Conservation (phyloP, 129 eudicot species). For the Flaveria robusta region DNA sequence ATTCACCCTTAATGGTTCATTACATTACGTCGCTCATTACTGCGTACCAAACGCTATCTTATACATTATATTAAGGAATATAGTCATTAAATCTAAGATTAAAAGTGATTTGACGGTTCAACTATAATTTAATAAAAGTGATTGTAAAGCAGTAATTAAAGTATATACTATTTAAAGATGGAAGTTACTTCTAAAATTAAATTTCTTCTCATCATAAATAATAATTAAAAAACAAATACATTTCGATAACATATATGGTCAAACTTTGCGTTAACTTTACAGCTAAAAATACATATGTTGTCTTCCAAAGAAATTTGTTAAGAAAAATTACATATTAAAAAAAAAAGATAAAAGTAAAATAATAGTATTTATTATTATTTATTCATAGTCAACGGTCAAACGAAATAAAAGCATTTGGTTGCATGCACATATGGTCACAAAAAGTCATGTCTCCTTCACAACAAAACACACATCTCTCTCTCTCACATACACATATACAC, state of each 20-base stretch:
- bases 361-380: not conserved
- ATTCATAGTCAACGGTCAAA: constrained; percentile 40
- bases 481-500: not conserved
- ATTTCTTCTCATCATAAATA: not conserved
- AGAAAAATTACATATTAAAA: not conserved
- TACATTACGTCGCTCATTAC: too few species aligned
- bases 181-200: too few species aligned
- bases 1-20: too few species aligned
- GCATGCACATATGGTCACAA: constrained; percentile 42
- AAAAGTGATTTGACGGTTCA: too few species aligned
- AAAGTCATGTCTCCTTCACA: constrained; percentile 40
- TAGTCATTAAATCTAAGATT: too few species aligned
- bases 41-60: too few species aligned
- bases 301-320: not conserved
- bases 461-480: constrained; percentile 25
- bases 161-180: too few species aligned
- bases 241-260: not conserved
- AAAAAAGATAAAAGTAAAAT: not conserved
- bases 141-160: too few species aligned
- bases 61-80: too few species aligned
- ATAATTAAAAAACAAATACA: not conserved
- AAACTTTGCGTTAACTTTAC: not conserved
- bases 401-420: constrained; percentile 38
- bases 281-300: not conserved
- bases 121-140: too few species aligned